These are phyloP conservation scores for Lasiodiplodia gonubiensis DNA, from an alignment of 2,329 filamentous ascomycete genomes.

Conservation along the genomic window DNA sequence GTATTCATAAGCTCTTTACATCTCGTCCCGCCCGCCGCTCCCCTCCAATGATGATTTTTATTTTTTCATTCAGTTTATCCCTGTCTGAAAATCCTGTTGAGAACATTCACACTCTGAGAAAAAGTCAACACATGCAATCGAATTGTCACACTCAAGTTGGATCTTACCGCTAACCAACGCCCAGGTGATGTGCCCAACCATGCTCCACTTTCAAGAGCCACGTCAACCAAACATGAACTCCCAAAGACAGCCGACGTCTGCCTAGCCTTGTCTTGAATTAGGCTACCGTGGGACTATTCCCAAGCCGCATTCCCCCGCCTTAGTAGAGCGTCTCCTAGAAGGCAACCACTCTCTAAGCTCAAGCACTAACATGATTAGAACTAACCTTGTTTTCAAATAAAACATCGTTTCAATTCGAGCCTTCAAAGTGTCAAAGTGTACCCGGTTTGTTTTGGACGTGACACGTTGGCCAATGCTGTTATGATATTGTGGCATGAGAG, in stretches of 20 bases:
- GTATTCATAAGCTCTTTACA: background rate
- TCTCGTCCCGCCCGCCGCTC: background rate
- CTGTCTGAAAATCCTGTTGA: slow-evolving; percentile 26
- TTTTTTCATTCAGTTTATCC: slow-evolving; percentile 39
- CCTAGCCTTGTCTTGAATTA: too few relatives aligned
- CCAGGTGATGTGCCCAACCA: background rate
- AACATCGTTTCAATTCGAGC: background rate
- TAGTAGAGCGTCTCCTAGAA: background rate
- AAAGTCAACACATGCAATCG: background rate
- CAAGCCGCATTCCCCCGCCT: background rate
- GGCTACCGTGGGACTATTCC: background rate
- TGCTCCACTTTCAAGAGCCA: too few relatives aligned
- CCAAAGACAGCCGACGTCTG: background rate
- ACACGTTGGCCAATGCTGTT: too few relatives aligned
- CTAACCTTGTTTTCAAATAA: background rate
- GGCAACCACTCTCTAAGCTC: background rate
- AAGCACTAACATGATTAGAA: background rate
- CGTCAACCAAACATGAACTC: background rate
- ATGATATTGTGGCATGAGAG: background rate
- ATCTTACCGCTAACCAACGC: background rate
- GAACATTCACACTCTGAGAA: slow-evolving; percentile 24
- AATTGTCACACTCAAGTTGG: background rate
- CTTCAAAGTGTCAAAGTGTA: background rate
- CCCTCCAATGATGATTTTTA: slow-evolving; percentile 26
- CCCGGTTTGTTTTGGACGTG: background rate